Conservation (phyloP, 345 rosid genomes). For the Psidium guajava region DNA sequence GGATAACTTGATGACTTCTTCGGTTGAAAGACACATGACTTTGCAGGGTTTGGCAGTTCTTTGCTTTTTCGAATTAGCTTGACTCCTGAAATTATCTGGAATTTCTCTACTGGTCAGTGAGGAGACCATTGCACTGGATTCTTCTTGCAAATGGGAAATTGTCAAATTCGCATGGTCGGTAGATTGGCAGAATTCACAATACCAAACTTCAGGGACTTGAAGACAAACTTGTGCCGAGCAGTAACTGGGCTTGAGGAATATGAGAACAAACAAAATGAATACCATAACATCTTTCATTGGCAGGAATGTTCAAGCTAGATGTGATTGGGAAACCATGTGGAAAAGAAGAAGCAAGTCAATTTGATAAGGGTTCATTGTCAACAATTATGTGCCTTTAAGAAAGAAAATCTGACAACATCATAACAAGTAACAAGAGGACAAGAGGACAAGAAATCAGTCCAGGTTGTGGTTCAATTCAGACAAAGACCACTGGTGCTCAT, state of each 20-base stretch:
- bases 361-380: not conserved
- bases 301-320: not conserved
- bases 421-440: not conserved
- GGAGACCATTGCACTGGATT: not conserved
- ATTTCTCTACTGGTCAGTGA: not conserved
- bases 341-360: not conserved
- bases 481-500: not conserved
- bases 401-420: not conserved
- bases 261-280: not conserved
- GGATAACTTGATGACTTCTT: slow-evolving; percentile 30
- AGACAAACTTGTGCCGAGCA: not conserved
- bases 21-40: slow-evolving; percentile 27
- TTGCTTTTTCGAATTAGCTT: slow-evolving; percentile 14
- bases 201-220: not conserved
- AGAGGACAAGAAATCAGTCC: not conserved
- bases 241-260: not conserved
- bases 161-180: not conserved
- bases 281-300: not conserved
- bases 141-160: not conserved
- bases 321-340: not conserved
- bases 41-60: slow-evolving; percentile 16
- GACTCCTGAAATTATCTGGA: not conserved
- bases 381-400: not conserved
- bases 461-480: not conserved
- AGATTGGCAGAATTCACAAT: not conserved